A percentile compares a stretch with the other conserved stretches of the same genome.
These are phyloP conservation scores for Pancytospora epiphaga DNA, from an alignment of 371 early-diverging fungal genomes.

Conservation along the genomic window DNA sequence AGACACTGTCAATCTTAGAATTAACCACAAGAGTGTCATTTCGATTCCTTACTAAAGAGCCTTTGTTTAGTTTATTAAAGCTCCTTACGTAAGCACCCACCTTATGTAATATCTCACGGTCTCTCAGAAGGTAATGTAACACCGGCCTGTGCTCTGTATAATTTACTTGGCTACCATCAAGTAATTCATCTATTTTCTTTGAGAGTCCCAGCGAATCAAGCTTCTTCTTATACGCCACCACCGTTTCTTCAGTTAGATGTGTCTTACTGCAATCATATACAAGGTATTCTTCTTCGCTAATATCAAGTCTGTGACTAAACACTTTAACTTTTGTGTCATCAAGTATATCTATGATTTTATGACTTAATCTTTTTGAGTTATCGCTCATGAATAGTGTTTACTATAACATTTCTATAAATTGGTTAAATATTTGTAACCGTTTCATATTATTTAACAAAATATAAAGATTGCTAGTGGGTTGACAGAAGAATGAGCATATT, in stretches of 20 bases:
- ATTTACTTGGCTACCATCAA: conserved; percentile 83
- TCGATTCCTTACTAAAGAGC: no score
- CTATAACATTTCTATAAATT: no score
- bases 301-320: conserved; percentile 17
- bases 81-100: conserved; percentile 64
- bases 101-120: conserved; percentile 70
- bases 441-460: no score
- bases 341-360: no score
- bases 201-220: conserved; percentile 23
- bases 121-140: conserved; percentile 83
- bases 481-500: no score
- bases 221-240: conserved; percentile 8
- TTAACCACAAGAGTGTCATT: no score
- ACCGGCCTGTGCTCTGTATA: conserved; percentile 90
- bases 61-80: neutral
- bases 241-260: conserved; percentile 42
- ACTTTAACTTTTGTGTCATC: conserved; percentile 33
- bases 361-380: no score
- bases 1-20: no score
- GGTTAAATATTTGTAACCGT: no score
- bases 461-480: no score
- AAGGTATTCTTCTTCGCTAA: conserved; percentile 36
- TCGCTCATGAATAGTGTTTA: no score
- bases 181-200: conserved; percentile 68
- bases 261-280: conserved; percentile 58